phyloP scores from a whole-genome alignment of 1,284 basidiomycete genomes.

The Mycocalia duriaeana region DNA sequence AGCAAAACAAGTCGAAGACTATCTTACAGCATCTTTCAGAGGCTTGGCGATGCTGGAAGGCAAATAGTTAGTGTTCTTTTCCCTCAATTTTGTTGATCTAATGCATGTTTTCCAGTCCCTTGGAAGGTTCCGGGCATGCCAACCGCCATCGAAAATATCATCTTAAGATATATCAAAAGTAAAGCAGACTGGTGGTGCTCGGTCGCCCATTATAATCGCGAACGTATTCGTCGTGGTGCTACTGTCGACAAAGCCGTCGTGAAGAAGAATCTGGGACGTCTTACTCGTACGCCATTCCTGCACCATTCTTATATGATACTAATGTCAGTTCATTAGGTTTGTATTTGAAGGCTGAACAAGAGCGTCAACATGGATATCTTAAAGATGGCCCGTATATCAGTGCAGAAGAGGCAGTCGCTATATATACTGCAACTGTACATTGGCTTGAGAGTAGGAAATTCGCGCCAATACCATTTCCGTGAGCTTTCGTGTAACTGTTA shows the following conservation, averaged over 20 bases:
- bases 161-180: slow-evolving; percentile 97
- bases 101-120: slow-evolving; percentile 46
- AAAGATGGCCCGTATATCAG: slow-evolving; percentile 98
- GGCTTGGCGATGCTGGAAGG: slow-evolving; percentile 99
- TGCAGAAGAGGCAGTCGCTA: slow-evolving; percentile 94
- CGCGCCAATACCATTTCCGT: slow-evolving; percentile 96
- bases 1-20: slow-evolving; percentile 98
- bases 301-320: slow-evolving; percentile 7
- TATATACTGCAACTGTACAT: slow-evolving; percentile 95
- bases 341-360: slow-evolving; percentile 96
- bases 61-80: slow-evolving; percentile 78
- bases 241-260: slow-evolving; percentile 99
- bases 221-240: slow-evolving; percentile 91
- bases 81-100: too few species aligned
- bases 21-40: slow-evolving; percentile 97
- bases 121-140: slow-evolving; percentile 98
- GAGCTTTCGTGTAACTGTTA: slow-evolving; percentile 21
- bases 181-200: slow-evolving; percentile 99
- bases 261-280: slow-evolving; percentile 90
- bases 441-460: slow-evolving; percentile 97
- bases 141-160: slow-evolving; percentile 98
- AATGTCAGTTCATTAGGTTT: slow-evolving; percentile 50
- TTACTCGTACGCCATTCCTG: slow-evolving; percentile 57
- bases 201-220: slow-evolving; percentile 91
- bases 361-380: slow-evolving; percentile 93